Evolutionary conservation across 495 filamentous ascomycete genomes (phyloP).

Genomic region (Paragyromitra xinjiangensis): DNA sequence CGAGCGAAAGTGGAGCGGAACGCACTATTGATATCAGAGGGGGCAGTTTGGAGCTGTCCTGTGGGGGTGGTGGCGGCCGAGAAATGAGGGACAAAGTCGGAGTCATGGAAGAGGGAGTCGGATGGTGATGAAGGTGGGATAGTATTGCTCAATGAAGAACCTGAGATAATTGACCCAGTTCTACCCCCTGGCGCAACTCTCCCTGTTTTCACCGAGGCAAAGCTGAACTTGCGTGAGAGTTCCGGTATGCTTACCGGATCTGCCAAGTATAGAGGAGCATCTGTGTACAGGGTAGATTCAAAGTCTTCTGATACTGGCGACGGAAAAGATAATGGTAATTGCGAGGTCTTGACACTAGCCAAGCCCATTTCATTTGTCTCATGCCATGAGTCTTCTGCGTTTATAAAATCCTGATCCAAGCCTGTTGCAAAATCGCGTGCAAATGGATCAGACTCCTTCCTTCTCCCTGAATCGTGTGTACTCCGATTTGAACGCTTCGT

Average conservation of each 20-base stretch:
- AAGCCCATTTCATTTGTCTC: slow-evolving; percentile 22
- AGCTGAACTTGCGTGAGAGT: slow-evolving; percentile 44
- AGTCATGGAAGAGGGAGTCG: slow-evolving; percentile 45
- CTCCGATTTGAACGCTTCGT: background rate
- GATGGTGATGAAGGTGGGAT: slow-evolving; percentile 40
- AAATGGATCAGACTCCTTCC: slow-evolving; percentile 44
- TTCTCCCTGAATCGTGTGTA: background rate
- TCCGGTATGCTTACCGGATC: slow-evolving; percentile 38
- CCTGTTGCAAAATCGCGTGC: slow-evolving; percentile 42
- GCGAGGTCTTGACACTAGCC: slow-evolving; percentile 40
- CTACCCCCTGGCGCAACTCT: slow-evolving; percentile 5
- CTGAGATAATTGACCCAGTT: slow-evolving; percentile 26
- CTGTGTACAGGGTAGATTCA: slow-evolving; percentile 23
- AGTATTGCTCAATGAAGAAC: slow-evolving; percentile 38
- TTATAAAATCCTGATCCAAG: slow-evolving; percentile 9
- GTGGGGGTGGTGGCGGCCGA: slow-evolving; percentile 47
- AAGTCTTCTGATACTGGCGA: slow-evolving; percentile 30
- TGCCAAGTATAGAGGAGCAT: slow-evolving; percentile 12
- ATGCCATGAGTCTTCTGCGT: slow-evolving; percentile 12
- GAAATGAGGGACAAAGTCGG: slow-evolving; percentile 28
- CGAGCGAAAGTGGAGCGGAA: slow-evolving; percentile 59
- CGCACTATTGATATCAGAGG: slow-evolving; percentile 40
- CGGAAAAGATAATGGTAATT: slow-evolving; percentile 48
- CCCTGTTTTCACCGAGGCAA: slow-evolving; percentile 32
- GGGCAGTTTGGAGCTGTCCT: slow-evolving; percentile 37